Base-by-base conservation (phyloP, 139 green algal genomes). In the Mesotaenium endlicherianum region DNA sequence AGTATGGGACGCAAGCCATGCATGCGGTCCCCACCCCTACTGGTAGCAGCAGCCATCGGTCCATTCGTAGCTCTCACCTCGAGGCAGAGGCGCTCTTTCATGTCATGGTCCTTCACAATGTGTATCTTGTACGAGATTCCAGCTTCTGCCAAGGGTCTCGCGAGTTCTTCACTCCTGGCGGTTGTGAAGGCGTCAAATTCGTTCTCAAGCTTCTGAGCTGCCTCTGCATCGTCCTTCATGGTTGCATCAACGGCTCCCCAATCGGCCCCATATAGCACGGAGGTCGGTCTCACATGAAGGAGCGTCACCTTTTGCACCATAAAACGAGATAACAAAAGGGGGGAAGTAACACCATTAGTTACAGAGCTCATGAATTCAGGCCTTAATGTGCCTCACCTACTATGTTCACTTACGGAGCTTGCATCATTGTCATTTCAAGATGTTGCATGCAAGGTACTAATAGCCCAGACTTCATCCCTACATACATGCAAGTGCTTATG, bases 41-140 rank as follows among this genome's bases (percentile, higher is more conserved):
- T n/a, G n/a, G n/a, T n/a, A n/a, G n/a, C n/a, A n/a, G n/a, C n/a
- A n/a, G n/a, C n/a, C n/a, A n/a, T n/a, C n/a, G n/a, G n/a, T n/a
- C n/a, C n/a, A n/a, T n/a, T n/a, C n/a, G n/a, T n/a, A n/a, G n/a
- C 50, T 64, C 50, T 64, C 11, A 82, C 75, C 77, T 83, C 77
- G 31, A 83, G 47, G 67, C 77, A 83, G 44, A 83, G 57, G 31
- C 77, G 53, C 77, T 83, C 77, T 30, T 83, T 83, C 77, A 83
- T 83, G 55, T 83, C 77, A 55, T 83, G 77, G 64, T 83, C 77
- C 50, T 83, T 83, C 8, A 83, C 77, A 58, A 83, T 83, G 14
- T 75, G 64, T 1, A 69, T 83, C 31, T 36, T 26, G 47, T 70
- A 83, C 1, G 34, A 36, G 31, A 83, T 83, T 26, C 47, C 47